Evolutionary conservation across 257 asterid genomes (phyloP).

Genomic region (Nicotiana knightiana): DNA sequence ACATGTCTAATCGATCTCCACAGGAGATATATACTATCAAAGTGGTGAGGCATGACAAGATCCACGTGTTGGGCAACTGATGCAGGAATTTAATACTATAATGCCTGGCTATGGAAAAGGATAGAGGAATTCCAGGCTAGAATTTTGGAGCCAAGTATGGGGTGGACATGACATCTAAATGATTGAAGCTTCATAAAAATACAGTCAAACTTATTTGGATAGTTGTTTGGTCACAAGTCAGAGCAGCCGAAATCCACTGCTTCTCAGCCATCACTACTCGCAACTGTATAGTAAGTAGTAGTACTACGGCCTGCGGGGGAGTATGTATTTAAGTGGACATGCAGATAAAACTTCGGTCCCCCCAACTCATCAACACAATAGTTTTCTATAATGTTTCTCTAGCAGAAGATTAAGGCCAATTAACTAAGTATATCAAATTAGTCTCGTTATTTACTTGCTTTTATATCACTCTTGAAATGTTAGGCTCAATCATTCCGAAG

Average conservation of each 20-base stretch:
- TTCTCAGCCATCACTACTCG: not conserved
- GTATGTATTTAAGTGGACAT: not conserved
- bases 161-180: constrained; percentile 10
- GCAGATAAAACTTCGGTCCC: not conserved
- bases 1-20: not conserved
- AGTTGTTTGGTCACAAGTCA: not conserved
- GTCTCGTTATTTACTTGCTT: not conserved
- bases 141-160: not conserved
- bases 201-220: not conserved
- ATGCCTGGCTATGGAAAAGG: not conserved
- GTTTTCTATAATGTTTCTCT: not conserved
- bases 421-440: not conserved
- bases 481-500: too few relatives aligned
- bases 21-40: not conserved
- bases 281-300: not conserved
- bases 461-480: not conserved
- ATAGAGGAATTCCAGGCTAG: not conserved
- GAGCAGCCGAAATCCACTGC: not conserved
- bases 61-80: not conserved
- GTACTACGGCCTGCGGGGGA: too few relatives aligned
- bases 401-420: not conserved
- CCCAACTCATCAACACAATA: not conserved
- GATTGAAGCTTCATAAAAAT: constrained; percentile 5
- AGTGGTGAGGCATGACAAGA: not conserved
- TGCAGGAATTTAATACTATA: constrained; percentile 6